Percentiles rank a stretch among this genome's conserved stretches.
phyloP scores from a whole-genome alignment of 176 grass and related monocot genomes.

The Bonia amplexicaulis region DNA sequence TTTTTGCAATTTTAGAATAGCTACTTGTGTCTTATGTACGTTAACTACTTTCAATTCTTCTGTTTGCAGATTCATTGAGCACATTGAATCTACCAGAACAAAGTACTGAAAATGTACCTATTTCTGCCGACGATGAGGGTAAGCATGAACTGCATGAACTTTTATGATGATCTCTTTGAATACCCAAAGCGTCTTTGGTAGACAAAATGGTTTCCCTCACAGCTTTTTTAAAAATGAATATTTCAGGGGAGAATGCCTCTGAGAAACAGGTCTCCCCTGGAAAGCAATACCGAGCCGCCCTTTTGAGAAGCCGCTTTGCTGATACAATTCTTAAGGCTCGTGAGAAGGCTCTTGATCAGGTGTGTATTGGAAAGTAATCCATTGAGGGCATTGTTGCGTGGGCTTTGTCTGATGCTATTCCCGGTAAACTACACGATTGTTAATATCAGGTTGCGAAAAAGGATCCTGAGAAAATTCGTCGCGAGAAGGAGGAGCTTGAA shows the following conservation, averaged over 20 bases:
- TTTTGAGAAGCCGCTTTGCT: conserved; percentile 81
- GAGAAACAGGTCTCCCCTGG: conserved; percentile 62
- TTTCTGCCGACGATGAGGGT: conserved; percentile 69
- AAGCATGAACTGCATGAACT: conserved; percentile 51
- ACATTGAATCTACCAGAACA: conserved; percentile 37
- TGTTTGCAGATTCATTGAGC: conserved; percentile 50
- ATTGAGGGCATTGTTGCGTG: conserved; percentile 15
- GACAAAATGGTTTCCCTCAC: conserved; percentile 36
- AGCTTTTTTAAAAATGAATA: conserved; percentile 34
- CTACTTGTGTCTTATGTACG: not conserved
- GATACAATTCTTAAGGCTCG: conserved; percentile 99
- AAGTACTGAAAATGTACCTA: conserved; percentile 37
- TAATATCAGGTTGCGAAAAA: conserved; percentile 64
- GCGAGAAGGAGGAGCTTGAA: conserved; percentile 84
- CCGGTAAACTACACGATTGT: conserved; percentile 11
- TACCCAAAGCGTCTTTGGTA: conserved; percentile 28
- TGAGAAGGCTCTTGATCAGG: conserved; percentile 96
- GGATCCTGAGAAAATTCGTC: conserved; percentile 84
- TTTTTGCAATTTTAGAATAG: not conserved
- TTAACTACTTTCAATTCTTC: not conserved
- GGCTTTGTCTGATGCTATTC: conserved; percentile 8
- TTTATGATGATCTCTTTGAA: conserved; percentile 34
- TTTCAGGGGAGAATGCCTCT: conserved; percentile 66
- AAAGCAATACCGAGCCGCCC: conserved; percentile 75
- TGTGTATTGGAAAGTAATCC: conserved; percentile 36